Conservation (phyloP, 2,329 filamentous ascomycete genomes). For the Podosphaera aphanis region DNA sequence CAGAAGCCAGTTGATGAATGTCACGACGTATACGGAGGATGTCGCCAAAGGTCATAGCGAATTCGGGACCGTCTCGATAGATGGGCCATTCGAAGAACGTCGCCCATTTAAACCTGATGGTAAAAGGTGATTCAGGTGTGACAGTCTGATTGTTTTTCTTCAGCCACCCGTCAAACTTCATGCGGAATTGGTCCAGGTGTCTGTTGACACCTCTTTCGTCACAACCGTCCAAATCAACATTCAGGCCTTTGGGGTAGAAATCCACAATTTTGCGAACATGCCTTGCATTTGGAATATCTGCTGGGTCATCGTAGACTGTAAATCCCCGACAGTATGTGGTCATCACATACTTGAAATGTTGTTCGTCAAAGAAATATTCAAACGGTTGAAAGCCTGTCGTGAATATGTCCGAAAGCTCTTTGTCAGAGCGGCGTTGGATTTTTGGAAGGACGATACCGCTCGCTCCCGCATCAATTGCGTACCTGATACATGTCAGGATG, state of each 20-base stretch:
- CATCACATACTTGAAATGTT: constrained; percentile 21
- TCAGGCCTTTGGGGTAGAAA: constrained; percentile 17
- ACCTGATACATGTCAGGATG: constrained; percentile 26
- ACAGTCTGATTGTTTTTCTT: constrained; percentile 5
- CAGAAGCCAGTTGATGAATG: constrained; percentile 20
- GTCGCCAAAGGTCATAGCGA: constrained; percentile 22
- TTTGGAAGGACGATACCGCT: constrained; percentile 22
- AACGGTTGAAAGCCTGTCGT: constrained; percentile 18
- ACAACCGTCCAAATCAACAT: constrained; percentile 8
- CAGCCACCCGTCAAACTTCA: constrained; percentile 12
- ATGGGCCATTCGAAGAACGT: constrained; percentile 21
- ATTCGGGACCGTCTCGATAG: constrained; percentile 23
- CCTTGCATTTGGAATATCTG: constrained; percentile 18
- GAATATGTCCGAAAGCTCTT: constrained; percentile 21
- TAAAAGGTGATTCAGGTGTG: constrained; percentile 5
- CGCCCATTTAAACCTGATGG: constrained; percentile 11
- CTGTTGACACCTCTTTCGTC: constrained; percentile 10
- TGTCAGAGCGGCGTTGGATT: constrained; percentile 22
- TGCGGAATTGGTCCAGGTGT: constrained; percentile 11
- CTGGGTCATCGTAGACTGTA: constrained; percentile 18
- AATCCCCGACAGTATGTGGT: constrained; percentile 21
- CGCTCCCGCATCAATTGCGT: constrained; percentile 25
- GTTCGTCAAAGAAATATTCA: constrained; percentile 24
- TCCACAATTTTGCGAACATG: constrained; percentile 17
- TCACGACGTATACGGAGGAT: constrained; percentile 21